Evolutionary conservation across 23 red algal genomes (phyloP).

Genomic region (Chondrus crispus): DNA sequence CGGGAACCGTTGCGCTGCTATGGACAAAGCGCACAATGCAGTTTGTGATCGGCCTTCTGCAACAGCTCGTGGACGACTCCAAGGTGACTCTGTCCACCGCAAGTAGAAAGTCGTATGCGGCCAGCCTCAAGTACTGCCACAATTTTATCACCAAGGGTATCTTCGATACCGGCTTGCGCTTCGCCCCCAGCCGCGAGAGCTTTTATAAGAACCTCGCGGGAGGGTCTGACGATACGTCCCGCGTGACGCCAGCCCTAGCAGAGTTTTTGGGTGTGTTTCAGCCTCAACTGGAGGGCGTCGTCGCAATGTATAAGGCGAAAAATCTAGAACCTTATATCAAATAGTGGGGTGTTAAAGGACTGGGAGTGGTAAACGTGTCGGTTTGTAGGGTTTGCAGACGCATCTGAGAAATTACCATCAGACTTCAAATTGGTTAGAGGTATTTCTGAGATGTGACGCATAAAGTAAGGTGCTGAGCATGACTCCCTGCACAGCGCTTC

Average conservation of each 20-base stretch:
- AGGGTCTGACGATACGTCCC: constrained; percentile 15
- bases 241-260: constrained; percentile 3
- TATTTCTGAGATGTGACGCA: too few species aligned
- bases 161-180: constrained; percentile 59
- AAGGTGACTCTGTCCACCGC: constrained; percentile 33
- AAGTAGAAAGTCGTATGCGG: constrained; percentile 54
- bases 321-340: constrained; percentile 48
- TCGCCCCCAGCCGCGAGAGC: constrained; percentile 41
- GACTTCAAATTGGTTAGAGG: too few species aligned
- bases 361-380: background rate
- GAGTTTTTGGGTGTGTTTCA: constrained; percentile 59
- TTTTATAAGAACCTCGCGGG: constrained; percentile 59
- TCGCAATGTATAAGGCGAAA: constrained; percentile 42
- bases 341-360: background rate
- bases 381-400: too few species aligned
- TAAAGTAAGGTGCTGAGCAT: too few species aligned
- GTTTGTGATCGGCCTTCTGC: constrained; percentile 54
- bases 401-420: too few species aligned
- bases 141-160: constrained; percentile 44
- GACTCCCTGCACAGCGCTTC: too few species aligned
- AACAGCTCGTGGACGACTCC: constrained; percentile 4
- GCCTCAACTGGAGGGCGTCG: constrained; percentile 18
- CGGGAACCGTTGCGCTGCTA: constrained; percentile 43
- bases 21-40: constrained; percentile 73
- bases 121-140: constrained; percentile 43